Conservation (phyloP, 2,329 filamentous ascomycete genomes). For the Arthrobotrys entomopaga region DNA sequence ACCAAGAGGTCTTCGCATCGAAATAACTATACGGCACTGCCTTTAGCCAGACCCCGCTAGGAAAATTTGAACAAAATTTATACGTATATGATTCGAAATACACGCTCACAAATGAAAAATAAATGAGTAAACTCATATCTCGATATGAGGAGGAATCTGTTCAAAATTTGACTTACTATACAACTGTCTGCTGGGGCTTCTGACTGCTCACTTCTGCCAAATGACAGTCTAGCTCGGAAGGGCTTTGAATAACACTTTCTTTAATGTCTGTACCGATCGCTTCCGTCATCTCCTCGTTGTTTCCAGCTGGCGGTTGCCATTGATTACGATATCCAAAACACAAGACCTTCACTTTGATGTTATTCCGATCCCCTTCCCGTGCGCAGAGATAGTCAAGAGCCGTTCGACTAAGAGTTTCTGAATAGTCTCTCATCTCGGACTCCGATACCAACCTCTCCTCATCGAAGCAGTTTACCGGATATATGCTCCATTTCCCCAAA, state of each 20-base stretch:
- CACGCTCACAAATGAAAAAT: too few species aligned
- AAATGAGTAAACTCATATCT: too few species aligned
- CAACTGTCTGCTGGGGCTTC: slow-evolving; percentile 9
- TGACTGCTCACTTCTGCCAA: slow-evolving; percentile 5
- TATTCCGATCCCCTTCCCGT: neutral
- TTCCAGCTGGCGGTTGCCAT: neutral
- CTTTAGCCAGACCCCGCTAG: neutral
- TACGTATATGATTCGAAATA: too few species aligned
- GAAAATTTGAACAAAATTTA: too few species aligned
- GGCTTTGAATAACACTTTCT: slow-evolving; percentile 10
- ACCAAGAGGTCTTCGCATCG: slow-evolving; percentile 29
- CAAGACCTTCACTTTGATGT: neutral
- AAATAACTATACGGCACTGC: slow-evolving; percentile 11
- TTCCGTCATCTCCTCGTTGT: neutral
- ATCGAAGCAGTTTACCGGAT: slow-evolving; percentile 16
- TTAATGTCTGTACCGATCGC: neutral
- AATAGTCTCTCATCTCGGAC: slow-evolving; percentile 13
- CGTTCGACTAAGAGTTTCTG: slow-evolving; percentile 1
- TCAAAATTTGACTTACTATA: slow-evolving; percentile 12
- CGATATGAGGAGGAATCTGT: too few species aligned
- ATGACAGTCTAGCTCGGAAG: slow-evolving; percentile 1
- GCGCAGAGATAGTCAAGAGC: slow-evolving; percentile 14
- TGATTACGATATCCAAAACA: neutral
- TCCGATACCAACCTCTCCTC: slow-evolving; percentile 13
- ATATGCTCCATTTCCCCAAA: slow-evolving; percentile 7